Conservation (phyloP, 768 basidiomycete genomes). For the Tylopilus balloui region DNA sequence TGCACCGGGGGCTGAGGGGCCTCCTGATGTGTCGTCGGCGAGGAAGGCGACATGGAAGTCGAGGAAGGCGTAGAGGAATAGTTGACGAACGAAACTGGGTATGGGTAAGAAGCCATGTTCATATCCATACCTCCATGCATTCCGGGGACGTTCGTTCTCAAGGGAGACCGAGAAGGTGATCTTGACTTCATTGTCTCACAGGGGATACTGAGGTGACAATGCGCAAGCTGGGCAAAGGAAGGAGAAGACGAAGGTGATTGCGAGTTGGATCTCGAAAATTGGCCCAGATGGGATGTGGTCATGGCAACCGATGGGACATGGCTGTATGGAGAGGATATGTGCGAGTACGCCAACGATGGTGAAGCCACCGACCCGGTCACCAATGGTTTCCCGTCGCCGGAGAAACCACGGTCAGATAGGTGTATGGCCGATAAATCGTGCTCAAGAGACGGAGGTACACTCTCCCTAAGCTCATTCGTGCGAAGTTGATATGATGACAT, state of each 20-base stretch:
- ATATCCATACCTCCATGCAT: slow-evolving; percentile 13
- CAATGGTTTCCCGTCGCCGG: slow-evolving; percentile 5
- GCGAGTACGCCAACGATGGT: slow-evolving; percentile 17
- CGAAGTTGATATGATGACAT: slow-evolving; percentile 30
- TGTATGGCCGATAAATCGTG: slow-evolving; percentile 20
- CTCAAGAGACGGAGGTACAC: slow-evolving; percentile 18
- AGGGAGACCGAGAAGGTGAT: slow-evolving; percentile 31
- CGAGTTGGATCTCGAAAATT: slow-evolving; percentile 14
- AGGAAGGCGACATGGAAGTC: slow-evolving; percentile 48
- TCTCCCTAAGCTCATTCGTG: slow-evolving; percentile 11
- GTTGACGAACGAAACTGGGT: slow-evolving; percentile 38
- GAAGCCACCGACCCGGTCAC: slow-evolving; percentile 4
- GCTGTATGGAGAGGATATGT: slow-evolving; percentile 34
- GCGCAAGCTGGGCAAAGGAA: slow-evolving; percentile 22
- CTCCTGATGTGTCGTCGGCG: slow-evolving; percentile 26
- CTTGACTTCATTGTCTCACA: slow-evolving; percentile 27
- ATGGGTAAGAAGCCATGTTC: slow-evolving; percentile 10
- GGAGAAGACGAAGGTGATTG: slow-evolving; percentile 8
- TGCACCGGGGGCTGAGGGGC: slow-evolving; percentile 10
- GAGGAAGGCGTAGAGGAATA: slow-evolving; percentile 59
- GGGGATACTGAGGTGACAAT: slow-evolving; percentile 21
- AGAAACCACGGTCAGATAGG: slow-evolving; percentile 14
- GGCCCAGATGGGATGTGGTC: slow-evolving; percentile 33
- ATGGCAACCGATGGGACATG: slow-evolving; percentile 50
- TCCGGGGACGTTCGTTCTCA: slow-evolving; percentile 19